Evolutionary conservation across 805 yeast genomes (phyloP), one percentile per base, ranked within the genome.

Genomic region (Scheffersomyces stipitis): DNA sequence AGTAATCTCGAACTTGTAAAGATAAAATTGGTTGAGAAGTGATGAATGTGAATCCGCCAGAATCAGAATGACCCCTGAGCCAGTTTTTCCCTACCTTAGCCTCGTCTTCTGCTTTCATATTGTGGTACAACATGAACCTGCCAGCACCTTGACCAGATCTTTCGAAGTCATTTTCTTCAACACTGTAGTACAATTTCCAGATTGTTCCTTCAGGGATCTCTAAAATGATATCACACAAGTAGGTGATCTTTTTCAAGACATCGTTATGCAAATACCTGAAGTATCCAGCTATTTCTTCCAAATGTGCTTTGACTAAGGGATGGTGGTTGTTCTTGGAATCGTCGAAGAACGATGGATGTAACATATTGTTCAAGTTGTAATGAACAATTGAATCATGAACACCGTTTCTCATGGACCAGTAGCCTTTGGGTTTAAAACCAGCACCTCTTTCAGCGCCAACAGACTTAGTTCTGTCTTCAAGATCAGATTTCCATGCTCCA

Each of bases 401-500:
- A 1, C 69, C 69, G 40, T 70, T 63, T 14, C 66, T 61, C 55
- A 71, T 66, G 3, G 62, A 56, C 79, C 78, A 73, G 44, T 71
- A 71, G 15, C 73, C 73, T 28, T 57, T 58, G 3, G 78, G 78
- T 44, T 73, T 73, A 52, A 56, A 73, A 0, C 78, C 78, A 26
- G 55, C 54, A 5, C 75, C 77, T 15, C 76, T 53, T 42, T 73
- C 74, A 5, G 72, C 73, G 0, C 79, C 78, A 9, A 63, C 43
- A 2, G 58, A 52, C 5, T 15, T 27, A 10, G 37, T 14, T 4
- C 39, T 20, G 28, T 41, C 41, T 15, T 41, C 45, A 30, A 31
- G 31, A 27, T 41, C 45, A 4, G 39, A 35, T 20, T 27, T 41
- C 31, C 39, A 34, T 4, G 45, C 42, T 15, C 45, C 41, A 9